Evolutionary conservation across 179 eudicot genomes (phyloP).

Genomic region (Drosera spatulata): DNA sequence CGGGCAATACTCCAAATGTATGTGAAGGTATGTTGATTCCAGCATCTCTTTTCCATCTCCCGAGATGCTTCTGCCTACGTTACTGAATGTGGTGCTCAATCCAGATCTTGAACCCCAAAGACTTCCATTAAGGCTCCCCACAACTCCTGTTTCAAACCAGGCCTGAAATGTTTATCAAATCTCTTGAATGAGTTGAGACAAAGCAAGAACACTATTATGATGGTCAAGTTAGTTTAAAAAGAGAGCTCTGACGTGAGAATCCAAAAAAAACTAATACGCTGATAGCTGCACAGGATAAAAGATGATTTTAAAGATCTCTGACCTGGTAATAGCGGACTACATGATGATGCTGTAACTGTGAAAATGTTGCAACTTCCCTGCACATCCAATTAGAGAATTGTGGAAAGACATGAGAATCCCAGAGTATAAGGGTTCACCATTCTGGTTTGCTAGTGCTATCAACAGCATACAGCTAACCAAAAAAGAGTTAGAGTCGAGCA

Average conservation of each 20-base stretch:
- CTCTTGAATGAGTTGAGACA: neutral
- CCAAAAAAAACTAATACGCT: too few relatives aligned
- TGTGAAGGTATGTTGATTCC: slow-evolving; percentile 81
- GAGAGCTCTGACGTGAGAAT: too few relatives aligned
- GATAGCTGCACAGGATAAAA: neutral
- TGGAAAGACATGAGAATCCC: neutral
- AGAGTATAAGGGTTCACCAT: neutral
- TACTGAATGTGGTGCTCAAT: slow-evolving; percentile 49
- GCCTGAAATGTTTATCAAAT: slow-evolving; percentile 49
- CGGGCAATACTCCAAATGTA: slow-evolving; percentile 99
- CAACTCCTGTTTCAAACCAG: slow-evolving; percentile 87
- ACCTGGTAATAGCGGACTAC: slow-evolving; percentile 99
- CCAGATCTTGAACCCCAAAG: slow-evolving; percentile 60
- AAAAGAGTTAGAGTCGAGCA: too few relatives aligned
- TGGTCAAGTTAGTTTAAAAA: too few relatives aligned
- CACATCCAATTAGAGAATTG: slow-evolving; percentile 2
- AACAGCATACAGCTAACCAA: too few relatives aligned
- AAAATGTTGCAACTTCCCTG: slow-evolving; percentile 98
- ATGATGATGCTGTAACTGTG: slow-evolving; percentile 96
- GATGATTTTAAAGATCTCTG: neutral
- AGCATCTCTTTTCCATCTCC: slow-evolving; percentile 40
- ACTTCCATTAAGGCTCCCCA: slow-evolving; percentile 35
- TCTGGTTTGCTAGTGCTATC: too few relatives aligned
- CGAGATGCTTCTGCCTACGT: slow-evolving; percentile 42
- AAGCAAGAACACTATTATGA: neutral